Evolutionary conservation across 2,329 filamentous ascomycete genomes (phyloP), one percentile per base, ranked within the genome.

Genomic region (Calonectria naviculata): DNA sequence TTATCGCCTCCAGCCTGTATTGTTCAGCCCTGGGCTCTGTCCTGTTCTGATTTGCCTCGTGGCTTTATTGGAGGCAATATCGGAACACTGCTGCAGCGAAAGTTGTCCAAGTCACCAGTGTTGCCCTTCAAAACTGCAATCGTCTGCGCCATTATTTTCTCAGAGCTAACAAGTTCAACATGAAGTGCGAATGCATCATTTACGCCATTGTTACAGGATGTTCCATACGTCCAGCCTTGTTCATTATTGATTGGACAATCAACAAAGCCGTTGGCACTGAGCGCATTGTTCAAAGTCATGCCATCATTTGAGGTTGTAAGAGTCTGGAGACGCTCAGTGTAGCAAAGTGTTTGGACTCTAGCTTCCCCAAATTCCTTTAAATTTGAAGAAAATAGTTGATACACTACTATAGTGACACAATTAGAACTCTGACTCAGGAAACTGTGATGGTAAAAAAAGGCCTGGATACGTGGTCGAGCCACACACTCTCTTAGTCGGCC

Each of bases 1-100:
- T 80, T 19, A 75, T 81, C 10, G 79, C 77, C 10, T 68, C 78
- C 49, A 79, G 72, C 26, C 81, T n/a, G 80, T 34, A 82, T 81
- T 71, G 62, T 82, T 34, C 74, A 84, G 64, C 82, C 84, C 1
- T 84, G 81, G 81, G 77, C 78, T 0, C 73, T 85, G 38, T 86
- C 84, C 7, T 73, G 79, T 47, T 87, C 85, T 15, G 90, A 92
- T 79, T 88, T 88, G 7, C 81, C 92, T 69, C 90, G 90, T 5
- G 85, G 87, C 42, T 93, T 94, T 78, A 85, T 94, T 10, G 92
- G 92, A 63, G 87, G 93, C 70, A 92, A 89, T 66, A 88, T 92
- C 15, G 92, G 93, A 56, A 94, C 92, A 13, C 93, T 92, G 4
- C 85, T 94, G 21, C 91, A 93, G 80, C 88, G 89, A 75, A 93